Evolutionary conservation across 2,329 filamentous ascomycete species (phyloP).

Genomic region (Aspergillus neoniger): DNA sequence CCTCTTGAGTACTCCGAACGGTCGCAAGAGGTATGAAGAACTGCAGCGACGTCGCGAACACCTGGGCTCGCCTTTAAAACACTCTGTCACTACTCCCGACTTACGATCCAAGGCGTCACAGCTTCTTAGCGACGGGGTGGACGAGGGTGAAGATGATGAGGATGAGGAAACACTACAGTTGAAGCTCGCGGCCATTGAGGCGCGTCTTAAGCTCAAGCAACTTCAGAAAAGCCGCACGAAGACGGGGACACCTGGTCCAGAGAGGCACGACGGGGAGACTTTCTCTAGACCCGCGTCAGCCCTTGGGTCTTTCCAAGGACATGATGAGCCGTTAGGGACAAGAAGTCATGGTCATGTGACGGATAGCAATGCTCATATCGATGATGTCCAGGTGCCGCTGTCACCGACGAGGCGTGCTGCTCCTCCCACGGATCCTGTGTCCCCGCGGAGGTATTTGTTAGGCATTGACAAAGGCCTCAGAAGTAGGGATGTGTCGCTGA

Average conservation of each 20-base stretch:
- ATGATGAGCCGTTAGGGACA: slow-evolving; percentile 19
- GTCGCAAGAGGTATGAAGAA: slow-evolving; percentile 72
- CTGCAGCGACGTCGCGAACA: slow-evolving; percentile 67
- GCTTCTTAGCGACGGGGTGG: slow-evolving; percentile 34
- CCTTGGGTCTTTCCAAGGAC: slow-evolving; percentile 24
- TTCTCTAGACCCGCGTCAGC: slow-evolving; percentile 29
- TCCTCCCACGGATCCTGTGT: slow-evolving; percentile 59
- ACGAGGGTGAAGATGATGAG: slow-evolving; percentile 63
- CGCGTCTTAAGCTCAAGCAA: slow-evolving; percentile 82
- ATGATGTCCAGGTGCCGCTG: slow-evolving; percentile 71
- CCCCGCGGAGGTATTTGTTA: slow-evolving; percentile 75
- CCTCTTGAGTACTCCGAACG: slow-evolving; percentile 70
- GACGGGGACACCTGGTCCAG: slow-evolving; percentile 24
- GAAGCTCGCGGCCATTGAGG: slow-evolving; percentile 84
- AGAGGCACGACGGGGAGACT: slow-evolving; percentile 25
- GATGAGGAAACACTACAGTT: slow-evolving; percentile 89
- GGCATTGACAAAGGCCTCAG: slow-evolving; percentile 88
- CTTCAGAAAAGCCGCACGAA: slow-evolving; percentile 62
- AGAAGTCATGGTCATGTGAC: slow-evolving; percentile 9
- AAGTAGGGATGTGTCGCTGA: slow-evolving; percentile 80
- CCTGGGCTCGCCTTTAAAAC: slow-evolving; percentile 66
- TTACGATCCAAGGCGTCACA: slow-evolving; percentile 36
- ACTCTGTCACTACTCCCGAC: slow-evolving; percentile 47
- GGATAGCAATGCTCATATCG: slow-evolving; percentile 22
- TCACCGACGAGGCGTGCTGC: slow-evolving; percentile 62